A percentile compares a stretch with the other conserved stretches of the same genome.
Evolutionary conservation across 306 rosid species (phyloP).

Genomic region (Lathyrus oleraceus): DNA sequence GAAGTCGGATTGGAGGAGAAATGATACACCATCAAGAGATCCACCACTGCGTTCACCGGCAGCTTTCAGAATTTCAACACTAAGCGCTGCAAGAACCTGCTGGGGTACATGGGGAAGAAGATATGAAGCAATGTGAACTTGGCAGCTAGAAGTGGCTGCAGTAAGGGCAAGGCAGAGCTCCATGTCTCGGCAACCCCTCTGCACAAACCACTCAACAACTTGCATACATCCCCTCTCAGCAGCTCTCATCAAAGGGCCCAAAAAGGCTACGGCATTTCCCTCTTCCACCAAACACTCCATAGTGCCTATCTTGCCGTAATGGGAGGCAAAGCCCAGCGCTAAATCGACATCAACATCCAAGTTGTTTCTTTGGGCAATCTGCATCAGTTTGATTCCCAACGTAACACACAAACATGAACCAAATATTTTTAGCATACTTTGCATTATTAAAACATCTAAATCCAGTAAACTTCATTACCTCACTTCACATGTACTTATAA

Average conservation of each 20-base stretch:
- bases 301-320: conserved; percentile 81
- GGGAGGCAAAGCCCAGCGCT: conserved; percentile 92
- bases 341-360: conserved; percentile 90
- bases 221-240: conserved; percentile 87
- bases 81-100: conserved; percentile 71
- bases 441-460: conserved; percentile 17
- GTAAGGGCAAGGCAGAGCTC: conserved; percentile 94
- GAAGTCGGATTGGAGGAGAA: conserved; percentile 82
- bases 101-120: conserved; percentile 87
- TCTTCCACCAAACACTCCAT: conserved; percentile 94
- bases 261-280: conserved; percentile 84
- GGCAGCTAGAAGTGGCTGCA: conserved; percentile 91
- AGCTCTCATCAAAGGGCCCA: conserved; percentile 94
- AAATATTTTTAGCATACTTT: conserved; percentile 16
- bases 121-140: conserved; percentile 67
- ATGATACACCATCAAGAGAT: conserved; percentile 82
- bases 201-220: conserved; percentile 90
- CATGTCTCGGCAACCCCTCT: conserved; percentile 85
- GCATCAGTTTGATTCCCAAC: conserved; percentile 39
- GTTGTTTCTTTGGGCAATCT: conserved; percentile 90
- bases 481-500: conserved; percentile 3
- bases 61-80: conserved; percentile 84
- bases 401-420: conserved; percentile 33
- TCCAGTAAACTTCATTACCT: not conserved
- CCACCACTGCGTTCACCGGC: conserved; percentile 86